Evolutionary conservation across 305 asterid genomes (phyloP).

Genomic region (Fraxinus velutina): DNA sequence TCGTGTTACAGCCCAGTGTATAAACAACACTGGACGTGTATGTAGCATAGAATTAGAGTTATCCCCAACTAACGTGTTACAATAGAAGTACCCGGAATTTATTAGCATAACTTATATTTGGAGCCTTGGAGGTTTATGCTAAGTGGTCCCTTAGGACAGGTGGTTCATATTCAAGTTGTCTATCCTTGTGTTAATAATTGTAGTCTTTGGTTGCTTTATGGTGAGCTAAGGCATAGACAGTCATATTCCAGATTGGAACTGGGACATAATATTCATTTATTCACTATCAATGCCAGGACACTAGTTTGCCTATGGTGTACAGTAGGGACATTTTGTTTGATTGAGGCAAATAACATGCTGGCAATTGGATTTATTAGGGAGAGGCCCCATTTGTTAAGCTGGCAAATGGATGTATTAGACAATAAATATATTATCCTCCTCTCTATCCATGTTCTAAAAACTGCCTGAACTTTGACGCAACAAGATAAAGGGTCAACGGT

Average conservation of each 20-base stretch:
- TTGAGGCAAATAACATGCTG: slow-evolving; percentile 27
- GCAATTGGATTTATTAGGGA: slow-evolving; percentile 26
- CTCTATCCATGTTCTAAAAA: not conserved
- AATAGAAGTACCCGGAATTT: not conserved
- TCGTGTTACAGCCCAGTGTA: not conserved
- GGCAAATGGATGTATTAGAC: slow-evolving; percentile 24
- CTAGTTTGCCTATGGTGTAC: slow-evolving; percentile 1
- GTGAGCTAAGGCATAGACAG: not conserved
- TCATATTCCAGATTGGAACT: slow-evolving; percentile 21
- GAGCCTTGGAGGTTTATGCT: not conserved
- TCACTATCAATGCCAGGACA: slow-evolving; percentile 24
- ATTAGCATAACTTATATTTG: not conserved
- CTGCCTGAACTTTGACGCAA: not conserved
- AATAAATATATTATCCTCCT: slow-evolving; percentile 4
- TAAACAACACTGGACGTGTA: not conserved
- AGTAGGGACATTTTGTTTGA: slow-evolving; percentile 18
- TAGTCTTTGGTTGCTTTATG: slow-evolving; percentile 8
- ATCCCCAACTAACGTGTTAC: not conserved
- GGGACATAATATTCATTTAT: slow-evolving; percentile 1
- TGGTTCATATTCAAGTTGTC: slow-evolving; percentile 1
- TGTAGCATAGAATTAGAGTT: not conserved
- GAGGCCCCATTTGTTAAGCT: slow-evolving; percentile 21
- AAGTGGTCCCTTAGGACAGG: not conserved
- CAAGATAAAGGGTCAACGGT: not conserved
- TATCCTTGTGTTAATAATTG: slow-evolving; percentile 8